Evolutionary conservation across 2,329 filamentous ascomycete genomes (phyloP).

Genomic region (Cercospora zeae-maydis): DNA sequence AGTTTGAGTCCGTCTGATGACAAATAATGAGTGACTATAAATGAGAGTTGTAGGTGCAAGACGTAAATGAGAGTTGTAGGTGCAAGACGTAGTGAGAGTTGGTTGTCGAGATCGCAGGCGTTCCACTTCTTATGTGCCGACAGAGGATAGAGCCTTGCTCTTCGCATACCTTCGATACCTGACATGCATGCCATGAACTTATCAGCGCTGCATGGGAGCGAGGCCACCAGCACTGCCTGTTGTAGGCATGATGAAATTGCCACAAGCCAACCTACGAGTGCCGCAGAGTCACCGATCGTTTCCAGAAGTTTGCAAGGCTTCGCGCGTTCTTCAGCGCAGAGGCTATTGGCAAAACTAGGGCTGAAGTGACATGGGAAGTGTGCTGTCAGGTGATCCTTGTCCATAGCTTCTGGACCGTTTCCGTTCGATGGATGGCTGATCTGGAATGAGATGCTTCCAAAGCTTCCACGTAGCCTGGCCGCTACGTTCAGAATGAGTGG

Average conservation of each 20-base stretch:
- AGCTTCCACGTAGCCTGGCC: background rate
- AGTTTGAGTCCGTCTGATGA: background rate
- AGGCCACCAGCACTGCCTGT: background rate
- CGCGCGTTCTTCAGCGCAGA: background rate
- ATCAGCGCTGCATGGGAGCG: background rate
- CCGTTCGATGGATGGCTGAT: background rate
- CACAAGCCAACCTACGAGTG: background rate
- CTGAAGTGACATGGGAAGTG: background rate
- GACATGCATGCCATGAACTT: background rate
- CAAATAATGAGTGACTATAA: background rate
- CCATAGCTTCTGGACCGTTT: background rate
- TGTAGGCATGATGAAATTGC: background rate
- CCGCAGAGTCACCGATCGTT: background rate
- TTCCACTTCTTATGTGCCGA: background rate
- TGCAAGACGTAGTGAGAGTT: too few relatives aligned
- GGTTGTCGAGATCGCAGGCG: background rate
- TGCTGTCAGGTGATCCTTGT: background rate
- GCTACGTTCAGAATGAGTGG: background rate
- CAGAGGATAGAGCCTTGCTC: background rate
- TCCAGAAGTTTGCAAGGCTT: background rate
- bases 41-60: background rate
- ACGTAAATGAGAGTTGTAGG: background rate
- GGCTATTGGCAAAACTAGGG: background rate
- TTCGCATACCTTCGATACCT: background rate
- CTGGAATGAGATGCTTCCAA: background rate